A percentile compares a stretch with the other conserved stretches of the same genome.
These are phyloP conservation scores for Loxodes magnus DNA, from an alignment of 73 alveolate genomes.

Conservation along the genomic window DNA sequence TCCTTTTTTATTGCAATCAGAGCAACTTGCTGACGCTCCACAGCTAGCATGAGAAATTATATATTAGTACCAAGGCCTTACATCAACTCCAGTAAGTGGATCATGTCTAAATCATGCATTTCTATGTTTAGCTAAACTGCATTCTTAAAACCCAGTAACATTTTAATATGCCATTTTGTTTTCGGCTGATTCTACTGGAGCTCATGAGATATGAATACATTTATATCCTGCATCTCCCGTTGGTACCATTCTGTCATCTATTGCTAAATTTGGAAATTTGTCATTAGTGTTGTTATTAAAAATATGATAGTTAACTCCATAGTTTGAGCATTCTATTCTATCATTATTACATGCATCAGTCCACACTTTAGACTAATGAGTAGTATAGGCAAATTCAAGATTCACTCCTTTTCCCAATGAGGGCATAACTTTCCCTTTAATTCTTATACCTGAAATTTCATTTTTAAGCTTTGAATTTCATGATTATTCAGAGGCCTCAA, in stretches of 20 bases:
- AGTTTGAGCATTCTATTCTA: no score
- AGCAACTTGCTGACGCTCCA: background rate
- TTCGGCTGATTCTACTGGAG: background rate
- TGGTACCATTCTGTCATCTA: background rate
- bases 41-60: no score
- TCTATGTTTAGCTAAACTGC: background rate
- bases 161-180: background rate
- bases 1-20: background rate
- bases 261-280: background rate
- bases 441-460: no score
- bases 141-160: background rate
- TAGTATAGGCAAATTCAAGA: no score
- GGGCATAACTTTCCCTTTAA: no score
- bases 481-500: no score
- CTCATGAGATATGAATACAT: background rate
- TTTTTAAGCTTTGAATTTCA: no score
- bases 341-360: no score
- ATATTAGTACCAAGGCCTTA: slow-evolving; percentile 1
- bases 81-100: slow-evolving; percentile 3
- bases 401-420: no score
- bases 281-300: background rate
- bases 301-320: background rate
- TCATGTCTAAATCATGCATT: background rate
- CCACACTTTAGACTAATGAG: no score
- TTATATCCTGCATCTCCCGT: background rate